A percentile compares a stretch with the other conserved stretches of the same genome.
phyloP scores from a whole-genome alignment of 2,329 filamentous ascomycete species.

The Aureobasidium sp. region DNA sequence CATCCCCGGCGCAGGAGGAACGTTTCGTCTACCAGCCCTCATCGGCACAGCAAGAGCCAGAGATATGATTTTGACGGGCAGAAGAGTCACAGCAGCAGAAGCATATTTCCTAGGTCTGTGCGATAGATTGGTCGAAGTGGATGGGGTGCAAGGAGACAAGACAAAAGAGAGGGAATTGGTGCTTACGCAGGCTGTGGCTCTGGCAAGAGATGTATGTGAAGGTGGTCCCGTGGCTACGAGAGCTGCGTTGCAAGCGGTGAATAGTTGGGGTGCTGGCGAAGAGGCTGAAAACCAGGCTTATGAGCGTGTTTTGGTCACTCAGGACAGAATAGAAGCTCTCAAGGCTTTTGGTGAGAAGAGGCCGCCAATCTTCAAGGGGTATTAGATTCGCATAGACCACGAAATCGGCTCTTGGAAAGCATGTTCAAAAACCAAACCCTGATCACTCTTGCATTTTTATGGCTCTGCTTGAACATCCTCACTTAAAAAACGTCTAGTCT shows the following conservation, averaged over 20 bases:
- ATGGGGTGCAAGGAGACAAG: slow-evolving; percentile 59
- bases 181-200: slow-evolving; percentile 77
- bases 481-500: no score
- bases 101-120: slow-evolving; percentile 95
- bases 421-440: no score
- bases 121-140: slow-evolving; percentile 87
- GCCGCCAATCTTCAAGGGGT: slow-evolving; percentile 71
- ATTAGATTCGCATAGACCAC: slow-evolving; percentile 38
- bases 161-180: slow-evolving; percentile 68
- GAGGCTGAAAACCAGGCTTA: slow-evolving; percentile 91
- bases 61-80: slow-evolving; percentile 90
- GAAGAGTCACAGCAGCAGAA: slow-evolving; percentile 84
- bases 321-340: slow-evolving; percentile 90
- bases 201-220: slow-evolving; percentile 89
- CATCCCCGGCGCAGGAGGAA: slow-evolving; percentile 94
- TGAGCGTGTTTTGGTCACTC: slow-evolving; percentile 81
- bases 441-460: no score
- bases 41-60: slow-evolving; percentile 86
- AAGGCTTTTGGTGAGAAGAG: slow-evolving; percentile 85
- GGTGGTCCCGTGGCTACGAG: slow-evolving; percentile 87
- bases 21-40: slow-evolving; percentile 83
- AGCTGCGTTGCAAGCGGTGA: slow-evolving; percentile 82
- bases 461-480: no score
- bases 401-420: no score
- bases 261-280: slow-evolving; percentile 70